These are phyloP conservation scores for Furcasterigmium furcatum DNA, from an alignment of 2,329 filamentous ascomycete genomes.

Conservation along the genomic window DNA sequence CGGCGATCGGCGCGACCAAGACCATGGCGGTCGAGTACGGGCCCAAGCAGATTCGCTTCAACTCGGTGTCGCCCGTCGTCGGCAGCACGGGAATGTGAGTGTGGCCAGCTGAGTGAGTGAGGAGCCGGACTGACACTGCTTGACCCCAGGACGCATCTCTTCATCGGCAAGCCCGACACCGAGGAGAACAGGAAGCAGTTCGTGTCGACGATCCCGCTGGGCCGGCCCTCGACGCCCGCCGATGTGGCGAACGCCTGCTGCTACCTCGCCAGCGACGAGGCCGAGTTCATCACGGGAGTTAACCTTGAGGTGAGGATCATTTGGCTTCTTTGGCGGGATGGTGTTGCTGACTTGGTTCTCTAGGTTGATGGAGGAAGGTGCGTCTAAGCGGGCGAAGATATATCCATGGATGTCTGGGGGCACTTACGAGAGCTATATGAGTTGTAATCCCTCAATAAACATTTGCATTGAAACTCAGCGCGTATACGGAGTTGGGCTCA, in stretches of 20 bases:
- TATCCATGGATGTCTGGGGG: too few species aligned
- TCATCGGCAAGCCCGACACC: constrained; percentile 60
- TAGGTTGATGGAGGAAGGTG: constrained; percentile 24
- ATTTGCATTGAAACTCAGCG: too few species aligned
- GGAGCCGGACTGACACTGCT: constrained; percentile 1
- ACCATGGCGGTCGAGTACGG: constrained; percentile 70
- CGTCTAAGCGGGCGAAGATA: constrained; percentile 14
- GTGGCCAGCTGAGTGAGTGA: not conserved
- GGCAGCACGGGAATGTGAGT: constrained; percentile 58
- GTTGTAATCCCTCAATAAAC: too few species aligned
- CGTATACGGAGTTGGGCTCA: too few species aligned
- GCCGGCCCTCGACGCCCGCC: constrained; percentile 38
- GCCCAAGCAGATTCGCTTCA: constrained; percentile 68
- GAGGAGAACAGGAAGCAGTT: constrained; percentile 47
- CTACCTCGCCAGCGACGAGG: constrained; percentile 70
- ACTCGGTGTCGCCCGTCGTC: constrained; percentile 66
- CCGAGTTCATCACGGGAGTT: constrained; percentile 68
- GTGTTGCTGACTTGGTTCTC: not conserved
- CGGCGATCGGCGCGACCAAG: constrained; percentile 55
- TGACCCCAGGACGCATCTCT: constrained; percentile 33
- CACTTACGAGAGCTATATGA: too few species aligned
- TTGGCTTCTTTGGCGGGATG: not conserved
- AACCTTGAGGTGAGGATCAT: constrained; percentile 49
- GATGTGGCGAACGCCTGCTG: constrained; percentile 71
- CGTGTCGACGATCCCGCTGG: constrained; percentile 8